These are phyloP conservation scores for Fusarium irregulare DNA, from an alignment of 2,329 filamentous ascomycete species.

Conservation along the genomic window DNA sequence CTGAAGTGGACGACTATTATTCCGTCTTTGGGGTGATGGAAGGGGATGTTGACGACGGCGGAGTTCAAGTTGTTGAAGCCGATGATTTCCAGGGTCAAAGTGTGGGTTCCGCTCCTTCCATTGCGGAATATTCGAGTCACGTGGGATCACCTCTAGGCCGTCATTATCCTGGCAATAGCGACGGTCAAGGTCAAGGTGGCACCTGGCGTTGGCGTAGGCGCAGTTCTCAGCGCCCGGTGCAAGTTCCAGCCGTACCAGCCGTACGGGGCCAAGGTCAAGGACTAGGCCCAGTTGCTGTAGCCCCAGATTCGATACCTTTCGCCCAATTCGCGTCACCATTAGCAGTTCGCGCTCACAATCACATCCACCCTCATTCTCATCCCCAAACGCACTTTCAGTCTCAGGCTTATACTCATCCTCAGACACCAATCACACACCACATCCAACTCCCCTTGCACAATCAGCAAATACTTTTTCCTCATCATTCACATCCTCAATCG, in stretches of 20 bases:
- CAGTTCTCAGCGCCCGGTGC: conserved; percentile 28
- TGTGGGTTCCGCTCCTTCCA: conserved; percentile 8
- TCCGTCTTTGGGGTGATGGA: conserved; percentile 33
- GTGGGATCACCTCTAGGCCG: conserved; percentile 18
- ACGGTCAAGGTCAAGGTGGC: conserved; percentile 9
- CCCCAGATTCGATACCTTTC: conserved; percentile 30
- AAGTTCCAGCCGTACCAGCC: not conserved
- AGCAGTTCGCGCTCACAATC: conserved; percentile 23
- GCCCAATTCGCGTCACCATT: conserved; percentile 33
- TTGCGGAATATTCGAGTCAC: conserved; percentile 24
- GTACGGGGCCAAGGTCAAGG: no score
- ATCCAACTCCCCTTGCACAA: conserved; percentile 24
- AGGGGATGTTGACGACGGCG: conserved; percentile 20
- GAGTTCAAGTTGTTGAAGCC: conserved; percentile 21
- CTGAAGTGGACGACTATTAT: conserved; percentile 38
- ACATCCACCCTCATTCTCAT: conserved; percentile 6
- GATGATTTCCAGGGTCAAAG: conserved; percentile 21
- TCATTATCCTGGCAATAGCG: conserved; percentile 17
- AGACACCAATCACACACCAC: conserved; percentile 3
- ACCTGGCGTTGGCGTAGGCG: conserved; percentile 35
- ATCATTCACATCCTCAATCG: conserved; percentile 13
- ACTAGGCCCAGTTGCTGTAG: conserved; percentile 1
- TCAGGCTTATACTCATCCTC: conserved; percentile 12
- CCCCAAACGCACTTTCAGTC: conserved; percentile 10
- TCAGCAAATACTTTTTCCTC: conserved; percentile 10